phyloP scores from a whole-genome alignment of 2,329 filamentous ascomycete genomes.

The Paracoccidioides lutzii region DNA sequence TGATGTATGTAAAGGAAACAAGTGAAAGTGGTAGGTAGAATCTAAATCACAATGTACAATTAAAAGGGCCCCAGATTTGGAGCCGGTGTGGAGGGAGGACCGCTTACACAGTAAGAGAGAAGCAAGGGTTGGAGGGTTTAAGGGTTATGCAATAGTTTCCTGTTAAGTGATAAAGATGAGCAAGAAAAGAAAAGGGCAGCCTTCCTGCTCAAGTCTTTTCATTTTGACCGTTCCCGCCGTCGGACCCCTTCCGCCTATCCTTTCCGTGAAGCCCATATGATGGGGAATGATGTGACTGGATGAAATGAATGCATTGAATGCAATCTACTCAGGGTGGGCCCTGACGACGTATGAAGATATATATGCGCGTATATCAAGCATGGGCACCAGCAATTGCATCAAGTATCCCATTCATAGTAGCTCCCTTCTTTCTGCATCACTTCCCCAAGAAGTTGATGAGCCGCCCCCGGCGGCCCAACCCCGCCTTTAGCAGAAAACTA shows the following conservation, averaged over 20 bases:
- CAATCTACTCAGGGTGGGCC: not conserved
- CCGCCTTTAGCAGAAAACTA: conserved; percentile 19
- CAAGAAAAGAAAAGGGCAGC: not conserved
- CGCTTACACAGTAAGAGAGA: not conserved
- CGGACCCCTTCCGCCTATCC: too few relatives aligned
- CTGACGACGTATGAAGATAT: not conserved
- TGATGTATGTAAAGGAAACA: too few relatives aligned
- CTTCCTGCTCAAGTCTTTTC: not conserved
- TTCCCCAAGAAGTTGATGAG: not conserved
- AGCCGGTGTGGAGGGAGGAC: too few relatives aligned
- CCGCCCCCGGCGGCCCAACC: too few relatives aligned
- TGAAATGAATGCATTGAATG: not conserved
- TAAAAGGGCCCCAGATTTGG: too few relatives aligned
- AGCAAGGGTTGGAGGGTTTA: not conserved
- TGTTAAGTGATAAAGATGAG: not conserved
- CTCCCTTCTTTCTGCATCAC: not conserved
- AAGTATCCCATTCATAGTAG: not conserved
- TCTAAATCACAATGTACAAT: too few relatives aligned
- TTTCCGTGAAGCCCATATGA: too few relatives aligned
- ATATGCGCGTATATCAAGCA: not conserved
- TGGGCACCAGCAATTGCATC: not conserved
- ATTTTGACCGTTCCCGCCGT: too few relatives aligned
- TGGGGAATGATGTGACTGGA: not conserved
- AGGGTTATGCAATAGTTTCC: too few relatives aligned
- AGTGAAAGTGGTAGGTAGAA: not conserved